These are phyloP conservation scores for Simmondsia chinensis DNA, from an alignment of 148 eudicot genomes.

Conservation along the genomic window DNA sequence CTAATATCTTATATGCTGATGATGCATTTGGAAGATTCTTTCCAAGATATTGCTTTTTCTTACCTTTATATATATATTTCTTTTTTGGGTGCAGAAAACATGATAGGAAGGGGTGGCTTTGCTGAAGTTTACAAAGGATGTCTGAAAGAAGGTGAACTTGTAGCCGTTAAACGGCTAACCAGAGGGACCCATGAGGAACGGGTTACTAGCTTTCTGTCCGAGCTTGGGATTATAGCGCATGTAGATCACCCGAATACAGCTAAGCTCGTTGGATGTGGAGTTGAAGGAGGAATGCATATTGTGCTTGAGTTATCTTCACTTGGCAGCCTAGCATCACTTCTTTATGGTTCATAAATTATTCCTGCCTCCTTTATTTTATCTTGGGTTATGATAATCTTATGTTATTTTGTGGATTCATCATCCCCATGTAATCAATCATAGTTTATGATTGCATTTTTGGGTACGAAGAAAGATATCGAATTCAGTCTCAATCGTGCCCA, in stretches of 20 bases:
- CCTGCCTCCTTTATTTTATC: too few relatives aligned
- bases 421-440: too few relatives aligned
- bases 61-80: too few relatives aligned
- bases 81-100: constrained; percentile 32
- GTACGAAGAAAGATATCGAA: too few relatives aligned
- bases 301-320: constrained; percentile 65
- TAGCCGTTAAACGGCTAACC: constrained; percentile 57
- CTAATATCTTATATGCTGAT: too few relatives aligned
- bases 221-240: constrained; percentile 81
- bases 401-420: too few relatives aligned
- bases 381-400: too few relatives aligned
- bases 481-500: too few relatives aligned
- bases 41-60: not conserved
- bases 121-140: constrained; percentile 74
- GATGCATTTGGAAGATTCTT: not conserved
- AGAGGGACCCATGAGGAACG: constrained; percentile 53
- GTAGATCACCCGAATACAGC: constrained; percentile 79
- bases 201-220: constrained; percentile 47
- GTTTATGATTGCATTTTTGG: too few relatives aligned
- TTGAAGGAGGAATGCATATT: constrained; percentile 60
- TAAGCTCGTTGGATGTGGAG: constrained; percentile 70
- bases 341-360: constrained; percentile 36
- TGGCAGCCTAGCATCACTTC: constrained; percentile 71
- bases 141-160: constrained; percentile 46
- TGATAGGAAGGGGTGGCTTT: constrained; percentile 72